phyloP scores from a whole-genome alignment of 257 asterid species.

The Sherardia arvensis region DNA sequence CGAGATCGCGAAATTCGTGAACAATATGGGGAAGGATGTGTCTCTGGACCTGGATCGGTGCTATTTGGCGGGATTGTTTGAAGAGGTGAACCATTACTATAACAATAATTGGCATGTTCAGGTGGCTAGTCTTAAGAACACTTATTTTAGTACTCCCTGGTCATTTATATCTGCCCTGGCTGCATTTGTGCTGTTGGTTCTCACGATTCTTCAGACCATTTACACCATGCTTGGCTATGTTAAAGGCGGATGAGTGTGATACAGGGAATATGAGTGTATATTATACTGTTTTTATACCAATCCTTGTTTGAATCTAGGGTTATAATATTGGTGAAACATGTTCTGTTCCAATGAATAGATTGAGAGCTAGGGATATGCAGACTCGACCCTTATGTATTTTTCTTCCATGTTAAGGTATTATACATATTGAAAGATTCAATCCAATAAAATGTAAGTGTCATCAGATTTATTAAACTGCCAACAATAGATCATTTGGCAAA shows the following conservation, averaged over 20 bases:
- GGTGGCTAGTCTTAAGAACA: constrained; percentile 74
- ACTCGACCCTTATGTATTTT: too few relatives aligned
- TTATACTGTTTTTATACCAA: background rate
- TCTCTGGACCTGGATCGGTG: constrained; percentile 51
- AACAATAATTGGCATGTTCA: constrained; percentile 53
- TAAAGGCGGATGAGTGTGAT: constrained; percentile 8
- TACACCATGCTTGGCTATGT: constrained; percentile 40
- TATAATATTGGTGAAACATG: too few relatives aligned
- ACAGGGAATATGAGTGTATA: background rate
- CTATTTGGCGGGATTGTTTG: constrained; percentile 48
- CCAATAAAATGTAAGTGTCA: too few relatives aligned
- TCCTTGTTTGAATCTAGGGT: too few relatives aligned
- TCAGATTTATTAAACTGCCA: too few relatives aligned
- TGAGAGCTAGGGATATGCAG: background rate
- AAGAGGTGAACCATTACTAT: constrained; percentile 55
- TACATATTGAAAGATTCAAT: too few relatives aligned
- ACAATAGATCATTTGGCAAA: too few relatives aligned
- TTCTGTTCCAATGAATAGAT: background rate
- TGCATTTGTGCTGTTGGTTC: constrained; percentile 49
- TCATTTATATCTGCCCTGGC: constrained; percentile 80
- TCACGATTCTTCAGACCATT: constrained; percentile 55
- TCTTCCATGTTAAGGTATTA: too few relatives aligned
- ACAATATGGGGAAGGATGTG: constrained; percentile 78
- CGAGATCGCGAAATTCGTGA: constrained; percentile 55
- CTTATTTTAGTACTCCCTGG: constrained; percentile 83